phyloP scores from a whole-genome alignment of 768 basidiomycete species.

The Lanmaoa pseudosensibilis region DNA sequence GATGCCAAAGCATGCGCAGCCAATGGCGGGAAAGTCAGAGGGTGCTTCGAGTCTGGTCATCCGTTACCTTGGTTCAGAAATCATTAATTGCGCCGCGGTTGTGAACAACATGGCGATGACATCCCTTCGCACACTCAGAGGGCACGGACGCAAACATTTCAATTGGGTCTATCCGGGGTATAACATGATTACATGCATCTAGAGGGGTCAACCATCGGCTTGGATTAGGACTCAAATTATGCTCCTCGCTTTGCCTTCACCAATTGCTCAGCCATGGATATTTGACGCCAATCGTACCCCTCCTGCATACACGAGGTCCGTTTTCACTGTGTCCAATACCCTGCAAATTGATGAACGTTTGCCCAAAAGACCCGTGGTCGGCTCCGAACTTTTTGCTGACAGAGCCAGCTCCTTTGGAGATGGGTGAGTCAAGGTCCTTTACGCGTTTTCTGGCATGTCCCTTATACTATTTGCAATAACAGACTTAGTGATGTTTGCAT shows the following conservation, averaged over 20 bases:
- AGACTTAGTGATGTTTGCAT: conserved; percentile 6
- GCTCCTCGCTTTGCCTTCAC: neutral
- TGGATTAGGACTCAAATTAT: neutral
- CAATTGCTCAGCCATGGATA: neutral
- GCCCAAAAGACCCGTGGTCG: conserved; percentile 8
- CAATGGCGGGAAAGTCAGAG: too few species aligned
- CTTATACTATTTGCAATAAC: neutral
- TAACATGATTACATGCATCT: neutral
- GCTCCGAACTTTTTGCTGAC: conserved; percentile 15
- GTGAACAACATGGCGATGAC: too few species aligned
- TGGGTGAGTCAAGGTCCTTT: conserved; percentile 2
- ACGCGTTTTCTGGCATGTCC: neutral
- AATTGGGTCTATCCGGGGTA: neutral
- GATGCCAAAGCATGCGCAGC: too few species aligned
- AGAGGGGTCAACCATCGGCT: neutral
- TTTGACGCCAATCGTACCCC: neutral
- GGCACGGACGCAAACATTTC: too few species aligned
- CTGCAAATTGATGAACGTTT: neutral
- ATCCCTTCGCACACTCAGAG: too few species aligned
- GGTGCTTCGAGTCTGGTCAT: too few species aligned
- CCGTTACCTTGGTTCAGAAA: too few species aligned
- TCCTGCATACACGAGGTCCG: conserved; percentile 3
- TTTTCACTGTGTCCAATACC: neutral
- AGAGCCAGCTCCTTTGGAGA: conserved; percentile 3
- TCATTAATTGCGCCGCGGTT: too few species aligned